Conservation (phyloP, 768 basidiomycete species). For the Collybiopsis confluens region DNA sequence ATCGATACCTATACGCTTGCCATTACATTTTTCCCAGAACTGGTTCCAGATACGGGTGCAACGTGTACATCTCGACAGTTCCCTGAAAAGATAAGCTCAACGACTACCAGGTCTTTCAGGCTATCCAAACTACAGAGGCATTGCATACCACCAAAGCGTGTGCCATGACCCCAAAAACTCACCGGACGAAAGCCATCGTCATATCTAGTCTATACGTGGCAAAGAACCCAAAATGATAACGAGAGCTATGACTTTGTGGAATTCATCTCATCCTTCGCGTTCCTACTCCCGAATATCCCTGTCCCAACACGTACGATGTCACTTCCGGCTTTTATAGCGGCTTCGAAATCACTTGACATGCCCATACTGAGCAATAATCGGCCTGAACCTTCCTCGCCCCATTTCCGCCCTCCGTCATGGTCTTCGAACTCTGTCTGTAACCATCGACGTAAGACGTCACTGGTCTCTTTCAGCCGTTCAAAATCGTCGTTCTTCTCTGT, state of each 20-base stretch:
- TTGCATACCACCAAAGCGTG: no score
- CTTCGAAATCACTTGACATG: slow-evolving; percentile 94
- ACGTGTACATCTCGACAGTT: no score
- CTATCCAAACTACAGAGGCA: no score
- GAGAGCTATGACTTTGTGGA: background rate
- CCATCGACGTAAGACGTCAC: slow-evolving; percentile 49
- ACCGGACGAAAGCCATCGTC: no score
- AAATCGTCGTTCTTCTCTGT: slow-evolving; percentile 67
- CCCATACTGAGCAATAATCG: slow-evolving; percentile 82
- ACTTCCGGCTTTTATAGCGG: slow-evolving; percentile 78
- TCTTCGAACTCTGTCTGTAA: slow-evolving; percentile 28
- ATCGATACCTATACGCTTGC: no score
- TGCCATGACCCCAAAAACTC: no score
- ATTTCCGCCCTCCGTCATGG: slow-evolving; percentile 23
- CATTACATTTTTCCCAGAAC: no score
- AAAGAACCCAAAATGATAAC: no score
- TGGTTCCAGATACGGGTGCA: no score
- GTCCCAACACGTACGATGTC: slow-evolving; percentile 90
- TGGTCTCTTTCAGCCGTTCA: slow-evolving; percentile 56
- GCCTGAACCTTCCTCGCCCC: slow-evolving; percentile 45
- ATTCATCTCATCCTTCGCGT: slow-evolving; percentile 40
- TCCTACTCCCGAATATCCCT: slow-evolving; percentile 78
- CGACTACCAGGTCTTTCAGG: no score
- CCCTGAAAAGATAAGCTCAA: no score
- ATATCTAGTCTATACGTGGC: no score